Conservation (phyloP, 768 basidiomycete genomes). For the Rhizopogon sp. region DNA sequence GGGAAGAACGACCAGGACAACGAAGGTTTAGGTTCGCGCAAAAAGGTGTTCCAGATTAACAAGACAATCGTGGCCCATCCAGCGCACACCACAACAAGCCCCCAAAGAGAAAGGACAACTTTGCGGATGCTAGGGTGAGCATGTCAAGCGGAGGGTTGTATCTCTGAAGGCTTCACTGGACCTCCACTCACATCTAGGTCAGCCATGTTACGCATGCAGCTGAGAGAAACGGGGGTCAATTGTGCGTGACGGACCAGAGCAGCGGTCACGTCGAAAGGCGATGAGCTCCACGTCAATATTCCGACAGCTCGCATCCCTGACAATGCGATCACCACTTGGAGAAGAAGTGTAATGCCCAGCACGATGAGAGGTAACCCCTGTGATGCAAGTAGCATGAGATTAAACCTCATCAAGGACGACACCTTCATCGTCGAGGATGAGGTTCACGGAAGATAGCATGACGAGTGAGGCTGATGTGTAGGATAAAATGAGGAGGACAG, state of each 20-base stretch:
- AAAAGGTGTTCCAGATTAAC: conserved; percentile 7
- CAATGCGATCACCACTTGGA: conserved; percentile 21
- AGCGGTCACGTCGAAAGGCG: conserved; percentile 24
- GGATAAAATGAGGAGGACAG: too few relatives aligned
- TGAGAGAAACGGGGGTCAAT: conserved; percentile 13
- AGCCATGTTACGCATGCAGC: conserved; percentile 21
- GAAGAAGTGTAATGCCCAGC: conserved; percentile 16
- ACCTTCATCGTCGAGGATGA: too few relatives aligned
- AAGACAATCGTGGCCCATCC: conserved; percentile 19
- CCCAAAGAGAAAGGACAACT: conserved; percentile 18
- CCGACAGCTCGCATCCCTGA: conserved; percentile 15
- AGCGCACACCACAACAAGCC: conserved; percentile 14
- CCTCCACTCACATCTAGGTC: conserved; percentile 1
- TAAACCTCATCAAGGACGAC: too few relatives aligned
- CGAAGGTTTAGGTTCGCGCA: neutral
- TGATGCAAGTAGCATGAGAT: conserved; percentile 7
- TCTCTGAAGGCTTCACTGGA: conserved; percentile 8
- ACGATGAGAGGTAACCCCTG: conserved; percentile 24
- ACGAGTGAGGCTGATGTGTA: too few relatives aligned
- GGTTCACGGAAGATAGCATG: too few relatives aligned
- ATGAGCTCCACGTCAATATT: conserved; percentile 28
- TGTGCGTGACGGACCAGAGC: conserved; percentile 23
- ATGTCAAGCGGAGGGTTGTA: conserved; percentile 22
- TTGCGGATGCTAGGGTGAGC: conserved; percentile 17
- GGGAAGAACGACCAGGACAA: conserved; percentile 23